Evolutionary conservation across 805 yeast genomes (phyloP), one percentile per base, ranked within the genome.

Genomic region (Candida boleticola): DNA sequence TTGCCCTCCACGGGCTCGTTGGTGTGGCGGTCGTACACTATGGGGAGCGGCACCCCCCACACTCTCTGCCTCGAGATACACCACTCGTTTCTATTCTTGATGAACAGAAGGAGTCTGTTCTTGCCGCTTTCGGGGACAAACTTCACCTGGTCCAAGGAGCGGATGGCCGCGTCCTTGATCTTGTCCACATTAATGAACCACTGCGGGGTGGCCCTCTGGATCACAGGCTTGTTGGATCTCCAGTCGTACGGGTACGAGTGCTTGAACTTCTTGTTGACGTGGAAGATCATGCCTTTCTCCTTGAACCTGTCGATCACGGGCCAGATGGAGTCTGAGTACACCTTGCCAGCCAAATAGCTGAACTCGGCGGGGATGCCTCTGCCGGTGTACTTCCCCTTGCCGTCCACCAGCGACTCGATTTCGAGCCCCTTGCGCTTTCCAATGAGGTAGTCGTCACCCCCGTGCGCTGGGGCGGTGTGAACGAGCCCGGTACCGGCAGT

Each of bases 11-110:
- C 49, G 1, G 89, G 84, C 37, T 74, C 80, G n/a, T 79, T 84
- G 1, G 86, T 77, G 36, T 77, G 68, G 20, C 60, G 59, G 39
- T 56, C 33, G 62, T 83, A 86, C 6, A 93, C 64, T 0, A 86
- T 93, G 1, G 99, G 98, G 30, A 93, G 85, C 1, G 99, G 99
- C 26, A 93, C 97, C 36, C 99, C 99, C 99, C 99, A 93, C 16
- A 79, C 74, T 50, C 99, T 79, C 60, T 93, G 99, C 53, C 99
- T 74, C 1, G 98, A 90, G 25, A 93, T 89, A 64, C 99, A 93
- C 99, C 99, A 93, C 57, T 93, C 99, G 48, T 81, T 80, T 63
- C 99, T 78, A 38, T 83, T 80, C 17, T 68, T 71, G 22, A 89
- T 75, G 57, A 92, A 93, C 11, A 95, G 78, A 2, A 71, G 53